phyloP scores from a whole-genome alignment of 495 filamentous ascomycete genomes.

The Annulohypoxylon moriforme region DNA sequence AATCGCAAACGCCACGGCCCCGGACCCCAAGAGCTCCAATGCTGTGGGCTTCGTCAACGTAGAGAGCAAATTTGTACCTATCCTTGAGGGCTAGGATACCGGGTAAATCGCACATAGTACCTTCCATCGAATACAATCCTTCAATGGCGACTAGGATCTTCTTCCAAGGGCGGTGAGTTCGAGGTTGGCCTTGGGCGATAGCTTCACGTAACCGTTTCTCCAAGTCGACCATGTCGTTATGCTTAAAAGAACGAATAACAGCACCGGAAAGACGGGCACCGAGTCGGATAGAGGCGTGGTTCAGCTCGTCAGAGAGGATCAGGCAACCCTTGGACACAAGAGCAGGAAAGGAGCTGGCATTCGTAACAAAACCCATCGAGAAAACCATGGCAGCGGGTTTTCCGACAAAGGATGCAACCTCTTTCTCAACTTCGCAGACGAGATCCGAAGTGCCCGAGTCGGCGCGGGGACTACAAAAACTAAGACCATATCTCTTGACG shows the following conservation, averaged over 20 bases:
- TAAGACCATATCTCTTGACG: conserved; percentile 85
- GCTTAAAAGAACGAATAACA: conserved; percentile 94
- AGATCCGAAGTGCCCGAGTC: conserved; percentile 92
- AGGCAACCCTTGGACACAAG: conserved; percentile 91
- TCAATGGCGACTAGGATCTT: conserved; percentile 98
- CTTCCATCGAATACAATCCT: conserved; percentile 98
- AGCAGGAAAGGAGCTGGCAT: conserved; percentile 89
- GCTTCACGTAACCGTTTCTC: conserved; percentile 86
- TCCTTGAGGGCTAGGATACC: conserved; percentile 85
- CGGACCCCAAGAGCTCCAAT: conserved; percentile 90
- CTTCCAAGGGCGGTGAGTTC: conserved; percentile 97
- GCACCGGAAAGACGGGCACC: conserved; percentile 93
- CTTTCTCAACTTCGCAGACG: conserved; percentile 85
- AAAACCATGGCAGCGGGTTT: conserved; percentile 96
- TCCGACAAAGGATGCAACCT: conserved; percentile 90
- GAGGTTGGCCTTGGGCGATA: conserved; percentile 95
- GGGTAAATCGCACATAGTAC: conserved; percentile 96
- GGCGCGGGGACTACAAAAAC: conserved; percentile 78
- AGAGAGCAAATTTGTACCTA: conserved; percentile 96
- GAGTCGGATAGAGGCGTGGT: conserved; percentile 96
- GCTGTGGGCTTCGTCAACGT: conserved; percentile 96
- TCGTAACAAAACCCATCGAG: conserved; percentile 98
- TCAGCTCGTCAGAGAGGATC: conserved; percentile 95
- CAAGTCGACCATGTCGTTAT: conserved; percentile 92
- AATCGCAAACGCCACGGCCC: conserved; percentile 95